A percentile compares a stretch with the other conserved stretches of the same genome.
These are phyloP conservation scores for Magnusiomyces tetraspermus DNA, from an alignment of 1,139 yeast genomes.

Conservation along the genomic window DNA sequence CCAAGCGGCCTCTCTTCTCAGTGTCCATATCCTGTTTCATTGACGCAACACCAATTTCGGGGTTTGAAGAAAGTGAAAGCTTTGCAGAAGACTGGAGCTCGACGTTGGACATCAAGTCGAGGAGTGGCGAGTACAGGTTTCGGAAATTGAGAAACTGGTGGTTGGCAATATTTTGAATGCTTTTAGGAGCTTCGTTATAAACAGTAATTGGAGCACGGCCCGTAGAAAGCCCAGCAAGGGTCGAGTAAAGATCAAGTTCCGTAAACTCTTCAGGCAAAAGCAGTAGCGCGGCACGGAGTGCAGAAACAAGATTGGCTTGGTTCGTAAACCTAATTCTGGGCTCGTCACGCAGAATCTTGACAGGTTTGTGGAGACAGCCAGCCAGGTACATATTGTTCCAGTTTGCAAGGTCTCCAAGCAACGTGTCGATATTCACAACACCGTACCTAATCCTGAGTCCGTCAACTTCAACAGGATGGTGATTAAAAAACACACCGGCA, in stretches of 20 bases:
- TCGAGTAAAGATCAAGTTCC: conserved; percentile 60
- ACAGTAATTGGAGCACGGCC: conserved; percentile 84
- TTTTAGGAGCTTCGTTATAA: conserved; percentile 84
- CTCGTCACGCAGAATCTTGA: conserved; percentile 59
- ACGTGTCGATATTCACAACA: conserved; percentile 52
- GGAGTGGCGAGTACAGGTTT: conserved; percentile 61
- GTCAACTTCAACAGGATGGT: conserved; percentile 55
- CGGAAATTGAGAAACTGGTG: conserved; percentile 66
- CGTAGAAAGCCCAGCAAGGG: conserved; percentile 77
- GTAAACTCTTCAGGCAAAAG: conserved; percentile 45
- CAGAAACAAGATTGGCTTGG: conserved; percentile 69
- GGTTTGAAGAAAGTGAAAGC: conserved; percentile 17
- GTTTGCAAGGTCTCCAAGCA: conserved; percentile 58
- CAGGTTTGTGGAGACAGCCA: conserved; percentile 93
- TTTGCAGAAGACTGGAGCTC: conserved; percentile 19
- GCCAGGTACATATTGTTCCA: conserved; percentile 87
- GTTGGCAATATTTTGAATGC: conserved; percentile 71
- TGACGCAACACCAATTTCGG: conserved; percentile 23
- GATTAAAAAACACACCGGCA: conserved; percentile 90
- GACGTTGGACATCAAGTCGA: conserved; percentile 38
- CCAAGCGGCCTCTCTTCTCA: conserved; percentile 32
- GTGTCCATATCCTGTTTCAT: conserved; percentile 33
- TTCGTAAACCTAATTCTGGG: conserved; percentile 54
- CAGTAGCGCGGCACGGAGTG: conserved; percentile 64
- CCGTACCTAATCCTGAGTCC: conserved; percentile 77